These are phyloP conservation scores for Apiospora phragmitis DNA, from an alignment of 2,329 filamentous ascomycete genomes.

Conservation along the genomic window DNA sequence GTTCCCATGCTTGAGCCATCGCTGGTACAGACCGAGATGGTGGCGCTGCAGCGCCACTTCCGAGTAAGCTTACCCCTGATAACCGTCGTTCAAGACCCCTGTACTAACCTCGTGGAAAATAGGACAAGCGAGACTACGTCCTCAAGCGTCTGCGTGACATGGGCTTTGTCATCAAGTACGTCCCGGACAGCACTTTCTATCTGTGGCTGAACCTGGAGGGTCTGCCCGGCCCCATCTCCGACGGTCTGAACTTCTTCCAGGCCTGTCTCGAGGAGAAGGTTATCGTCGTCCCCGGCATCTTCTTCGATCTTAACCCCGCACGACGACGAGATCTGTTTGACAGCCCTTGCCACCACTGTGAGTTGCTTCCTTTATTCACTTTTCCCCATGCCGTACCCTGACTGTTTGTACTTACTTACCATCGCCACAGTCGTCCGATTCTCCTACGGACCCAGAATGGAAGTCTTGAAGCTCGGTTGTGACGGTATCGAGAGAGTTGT, in stretches of 20 bases:
- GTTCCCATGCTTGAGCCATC: constrained; percentile 88
- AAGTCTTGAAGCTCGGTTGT: constrained; percentile 73
- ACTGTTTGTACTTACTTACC: constrained; percentile 17
- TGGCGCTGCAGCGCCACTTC: constrained; percentile 86
- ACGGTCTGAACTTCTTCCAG: constrained; percentile 96
- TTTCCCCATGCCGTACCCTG: neutral
- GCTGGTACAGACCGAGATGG: constrained; percentile 83
- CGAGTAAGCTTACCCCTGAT: constrained; percentile 42
- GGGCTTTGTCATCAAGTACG: constrained; percentile 81
- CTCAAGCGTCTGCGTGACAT: constrained; percentile 77
- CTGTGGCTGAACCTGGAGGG: constrained; percentile 71
- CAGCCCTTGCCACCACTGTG: constrained; percentile 84
- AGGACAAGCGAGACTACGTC: constrained; percentile 90
- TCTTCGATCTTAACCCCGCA: constrained; percentile 94
- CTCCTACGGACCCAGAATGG: constrained; percentile 82
- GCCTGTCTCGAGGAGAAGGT: constrained; percentile 91
- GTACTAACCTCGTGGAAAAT: constrained; percentile 19
- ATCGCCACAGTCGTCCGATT: constrained; percentile 64
- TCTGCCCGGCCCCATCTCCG: constrained; percentile 78
- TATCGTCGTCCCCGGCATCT: constrained; percentile 95
- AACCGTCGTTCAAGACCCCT: neutral
- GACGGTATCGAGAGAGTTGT: constrained; percentile 85
- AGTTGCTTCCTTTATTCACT: constrained; percentile 15
- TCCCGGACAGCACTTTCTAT: constrained; percentile 93
- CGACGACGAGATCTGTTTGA: constrained; percentile 90